A percentile compares a stretch with the other conserved stretches of the same genome.
Evolutionary conservation across 1,284 basidiomycete species (phyloP).

Genomic region (Lignosus rhinocerotis): DNA sequence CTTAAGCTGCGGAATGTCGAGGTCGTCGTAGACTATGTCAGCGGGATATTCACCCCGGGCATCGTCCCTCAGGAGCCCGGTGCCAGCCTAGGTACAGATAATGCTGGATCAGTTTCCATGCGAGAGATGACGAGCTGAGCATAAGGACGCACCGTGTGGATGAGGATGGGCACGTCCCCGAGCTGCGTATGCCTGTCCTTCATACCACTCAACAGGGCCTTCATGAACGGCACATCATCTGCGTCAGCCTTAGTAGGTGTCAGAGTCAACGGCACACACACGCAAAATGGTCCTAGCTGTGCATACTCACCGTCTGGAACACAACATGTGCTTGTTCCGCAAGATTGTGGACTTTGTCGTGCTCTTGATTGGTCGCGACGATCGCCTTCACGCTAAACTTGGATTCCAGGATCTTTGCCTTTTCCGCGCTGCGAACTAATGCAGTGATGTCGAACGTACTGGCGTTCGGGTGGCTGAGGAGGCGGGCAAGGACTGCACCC

Average conservation of each 20-base stretch:
- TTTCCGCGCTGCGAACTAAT: constrained; percentile 26
- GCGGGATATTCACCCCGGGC: constrained; percentile 33
- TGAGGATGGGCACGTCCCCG: constrained; percentile 43
- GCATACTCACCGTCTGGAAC: background rate
- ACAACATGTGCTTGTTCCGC: constrained; percentile 13
- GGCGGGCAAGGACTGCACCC: constrained; percentile 26
- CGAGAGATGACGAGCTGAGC: background rate
- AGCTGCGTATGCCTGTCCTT: constrained; percentile 42
- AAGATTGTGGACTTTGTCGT: constrained; percentile 21
- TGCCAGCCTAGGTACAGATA: constrained; percentile 35
- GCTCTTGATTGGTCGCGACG: constrained; percentile 24
- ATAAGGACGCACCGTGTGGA: constrained; percentile 46
- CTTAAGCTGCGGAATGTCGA: constrained; percentile 36
- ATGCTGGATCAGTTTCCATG: background rate
- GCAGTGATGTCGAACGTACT: constrained; percentile 26
- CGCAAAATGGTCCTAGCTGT: background rate
- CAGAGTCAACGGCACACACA: background rate
- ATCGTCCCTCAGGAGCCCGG: constrained; percentile 32
- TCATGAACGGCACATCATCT: constrained; percentile 40
- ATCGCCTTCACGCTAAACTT: constrained; percentile 31
- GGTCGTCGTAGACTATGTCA: constrained; percentile 37
- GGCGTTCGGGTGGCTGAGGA: constrained; percentile 24
- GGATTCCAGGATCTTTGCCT: constrained; percentile 28
- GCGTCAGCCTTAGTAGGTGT: constrained; percentile 37
- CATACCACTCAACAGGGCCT: constrained; percentile 44